Evolutionary conservation across 1,139 yeast genomes (phyloP), one percentile per base, ranked within the genome.

Genomic region (Scheffersomyces stambukii): DNA sequence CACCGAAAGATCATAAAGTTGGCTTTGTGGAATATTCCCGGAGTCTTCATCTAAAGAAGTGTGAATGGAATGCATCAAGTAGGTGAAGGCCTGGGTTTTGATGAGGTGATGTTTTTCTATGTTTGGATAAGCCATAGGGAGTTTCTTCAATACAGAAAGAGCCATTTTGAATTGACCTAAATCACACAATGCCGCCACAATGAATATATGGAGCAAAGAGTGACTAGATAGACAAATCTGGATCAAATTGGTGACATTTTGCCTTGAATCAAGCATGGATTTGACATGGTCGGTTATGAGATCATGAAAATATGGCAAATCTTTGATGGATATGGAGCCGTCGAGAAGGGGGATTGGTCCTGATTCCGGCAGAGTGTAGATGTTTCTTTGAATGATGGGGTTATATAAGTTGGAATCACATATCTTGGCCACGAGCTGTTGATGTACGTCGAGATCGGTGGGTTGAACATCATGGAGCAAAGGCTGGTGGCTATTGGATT

Each of bases 281-380:
- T 31, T 23, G 6, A 59, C 42, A 16, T 50, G 35, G 2, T 38
- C 26, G 10, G 39, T 35, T 4, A 62, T 37, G 23, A 60, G 38
- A 3, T 28, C 28, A 13, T 38, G 35, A 35, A 64, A 63, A 4
- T 35, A 27, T 0, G 70, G 70, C 19, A 64, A 41, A 33, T 65
- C 71, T 4, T 42, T 39, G 1, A 50, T 36, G 8, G 32, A 33
- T 3, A 66, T 17, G 0, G 43, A 35, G 0, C 64, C 69, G 16
- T 49, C 45, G 4, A 65, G 32, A 4, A 60, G 36, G 16, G 52
- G 47, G 5, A 37, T 34, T 6, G 44, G 38, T 6, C 41, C 44
- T 2, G 50, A 47, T 3, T 45, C 23, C n/a, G 29, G 36, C 0
- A 54, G 37, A 6, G 38, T 19, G 33, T 58, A 60, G 3, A 52